These are phyloP conservation scores for Ustilago crameri DNA, from an alignment of 1,284 basidiomycete species.

Conservation along the genomic window DNA sequence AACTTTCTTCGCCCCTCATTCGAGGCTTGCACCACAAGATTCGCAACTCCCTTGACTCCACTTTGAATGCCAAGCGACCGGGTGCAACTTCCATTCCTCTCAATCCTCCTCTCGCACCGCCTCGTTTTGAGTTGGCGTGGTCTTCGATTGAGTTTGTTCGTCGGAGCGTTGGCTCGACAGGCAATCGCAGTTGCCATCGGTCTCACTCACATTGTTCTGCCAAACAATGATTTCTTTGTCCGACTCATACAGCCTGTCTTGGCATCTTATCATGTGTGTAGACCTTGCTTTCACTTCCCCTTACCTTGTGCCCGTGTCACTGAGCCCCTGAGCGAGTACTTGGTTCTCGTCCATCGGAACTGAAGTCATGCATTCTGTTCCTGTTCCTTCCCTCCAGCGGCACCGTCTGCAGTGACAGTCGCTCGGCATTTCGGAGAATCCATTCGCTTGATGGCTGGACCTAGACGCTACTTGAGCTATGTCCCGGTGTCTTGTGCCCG, in stretches of 20 bases:
- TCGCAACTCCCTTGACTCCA: too few relatives aligned
- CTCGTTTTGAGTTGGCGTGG: background rate
- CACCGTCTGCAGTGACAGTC: too few relatives aligned
- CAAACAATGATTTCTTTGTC: conserved; percentile 18
- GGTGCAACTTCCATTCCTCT: conserved; percentile 10
- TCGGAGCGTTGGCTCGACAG: background rate
- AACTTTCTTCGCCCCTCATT: background rate
- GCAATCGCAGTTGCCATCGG: background rate
- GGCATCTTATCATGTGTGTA: conserved; percentile 24
- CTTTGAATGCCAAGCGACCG: conserved; percentile 20
- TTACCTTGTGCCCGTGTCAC: background rate
- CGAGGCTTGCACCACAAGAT: background rate
- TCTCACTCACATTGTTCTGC: conserved; percentile 9
- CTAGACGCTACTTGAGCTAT: conserved; percentile 2
- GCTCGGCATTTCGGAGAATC: too few relatives aligned
- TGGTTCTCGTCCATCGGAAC: too few relatives aligned
- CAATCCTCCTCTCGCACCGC: background rate
- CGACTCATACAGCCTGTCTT: conserved; percentile 26
- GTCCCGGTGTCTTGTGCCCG: background rate
- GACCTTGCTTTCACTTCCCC: conserved; percentile 8
- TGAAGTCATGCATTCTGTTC: too few relatives aligned
- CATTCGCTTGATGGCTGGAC: background rate
- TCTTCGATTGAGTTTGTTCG: conserved; percentile 8
- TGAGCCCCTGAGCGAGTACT: conserved; percentile 5
- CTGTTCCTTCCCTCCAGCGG: too few relatives aligned